These are phyloP conservation scores for Coprinellus micaceus DNA, from an alignment of 768 basidiomycete genomes.

Conservation along the genomic window DNA sequence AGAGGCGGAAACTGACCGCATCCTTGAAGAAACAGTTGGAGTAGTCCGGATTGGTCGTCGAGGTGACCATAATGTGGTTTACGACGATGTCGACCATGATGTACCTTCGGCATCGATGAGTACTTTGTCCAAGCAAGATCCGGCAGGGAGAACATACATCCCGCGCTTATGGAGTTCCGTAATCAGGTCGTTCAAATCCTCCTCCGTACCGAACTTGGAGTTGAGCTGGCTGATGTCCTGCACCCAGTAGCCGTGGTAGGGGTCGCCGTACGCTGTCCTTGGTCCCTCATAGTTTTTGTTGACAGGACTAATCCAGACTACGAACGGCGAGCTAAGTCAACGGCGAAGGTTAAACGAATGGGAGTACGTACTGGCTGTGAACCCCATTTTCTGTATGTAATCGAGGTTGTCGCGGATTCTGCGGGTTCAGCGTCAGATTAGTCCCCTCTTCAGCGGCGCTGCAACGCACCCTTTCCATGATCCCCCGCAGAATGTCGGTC, in stretches of 20 bases:
- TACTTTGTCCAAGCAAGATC: not conserved
- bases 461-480: constrained; percentile 64
- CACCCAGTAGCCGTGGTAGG: constrained; percentile 88
- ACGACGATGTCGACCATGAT: constrained; percentile 85
- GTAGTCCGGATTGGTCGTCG: constrained; percentile 52
- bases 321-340: not conserved
- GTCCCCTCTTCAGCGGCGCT: not conserved
- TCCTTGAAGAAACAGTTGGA: constrained; percentile 69
- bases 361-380: constrained; percentile 58
- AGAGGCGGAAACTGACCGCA: constrained; percentile 32
- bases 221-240: constrained; percentile 67
- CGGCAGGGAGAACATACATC: constrained; percentile 45
- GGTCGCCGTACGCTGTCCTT: constrained; percentile 67
- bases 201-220: constrained; percentile 63
- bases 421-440: not conserved
- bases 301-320: constrained; percentile 83
- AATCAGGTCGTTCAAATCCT: constrained; percentile 68
- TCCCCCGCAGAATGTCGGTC: constrained; percentile 80
- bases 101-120: constrained; percentile 38
- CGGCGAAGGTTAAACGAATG: not conserved
- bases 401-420: constrained; percentile 74
- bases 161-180: constrained; percentile 63
- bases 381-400: constrained; percentile 80
- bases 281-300: constrained; percentile 75
- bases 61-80: constrained; percentile 80